Base-by-base conservation (phyloP, 2,329 filamentous ascomycete genomes). In the Alternaria sp. region DNA sequence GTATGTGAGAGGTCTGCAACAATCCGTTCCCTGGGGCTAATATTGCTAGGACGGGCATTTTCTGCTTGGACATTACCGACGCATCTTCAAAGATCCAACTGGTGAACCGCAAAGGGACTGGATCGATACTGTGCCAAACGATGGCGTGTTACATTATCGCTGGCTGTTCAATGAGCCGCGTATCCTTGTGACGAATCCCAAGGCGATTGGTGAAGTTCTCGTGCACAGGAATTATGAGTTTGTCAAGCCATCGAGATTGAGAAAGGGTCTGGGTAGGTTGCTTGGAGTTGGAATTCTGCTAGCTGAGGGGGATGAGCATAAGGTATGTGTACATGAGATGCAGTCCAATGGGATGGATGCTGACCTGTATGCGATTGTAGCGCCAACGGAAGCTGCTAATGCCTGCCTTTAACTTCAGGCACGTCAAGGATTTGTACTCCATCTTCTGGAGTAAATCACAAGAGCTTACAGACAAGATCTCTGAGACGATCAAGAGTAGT, bases 271-370 rank as follows among this genome's bases (percentile, higher is more conserved):
- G 4, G 86, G 85, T 5, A 84, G 87, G 22, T 82, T 93, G 27
- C 82, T 94, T 12, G 90, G 92, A 10, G 80, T 89, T 12, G 91
- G 92, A 10, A 81, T 94, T 14, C 80, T 97, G 38, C 82, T 97
- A 11, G 91, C 92, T 2, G 94, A 97, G 78, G 94, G 94, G n/a
- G 92, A 96, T 12, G 92, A 94, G 71, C 94, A 97, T 78, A 95
- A 91, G 81, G 82, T 87, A 70, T 36, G 67, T 41, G 51, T 41
- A 32, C 16, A 4, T 53, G 32, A 27, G 22, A 32, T 5, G 34
- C 34, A 11, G 9, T 25, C 6, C 0, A 43, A 16, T 16, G 22
- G 9, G 7, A 48, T 38, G n/a, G 22, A 53, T 12, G 12, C 65
- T 71, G 30, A 73, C 48, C 18, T 16, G 1, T 6, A 1, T 14